Percentiles rank a stretch among this genome's conserved stretches.
These are phyloP conservation scores for Mucor ambiguus DNA, from an alignment of 371 early-diverging fungal species.

Conservation along the genomic window DNA sequence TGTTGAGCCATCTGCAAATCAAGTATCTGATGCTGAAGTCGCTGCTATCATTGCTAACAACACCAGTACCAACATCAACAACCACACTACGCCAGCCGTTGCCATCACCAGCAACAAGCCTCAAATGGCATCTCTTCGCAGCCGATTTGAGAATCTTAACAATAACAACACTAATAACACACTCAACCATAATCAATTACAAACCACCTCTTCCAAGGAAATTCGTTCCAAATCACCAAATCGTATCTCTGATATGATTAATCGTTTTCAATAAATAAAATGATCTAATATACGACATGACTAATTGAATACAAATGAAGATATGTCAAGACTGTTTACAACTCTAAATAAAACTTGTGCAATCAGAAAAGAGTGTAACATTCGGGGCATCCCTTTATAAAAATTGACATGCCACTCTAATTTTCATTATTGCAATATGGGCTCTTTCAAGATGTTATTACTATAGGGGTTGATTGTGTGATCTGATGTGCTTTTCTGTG, in stretches of 20 bases:
- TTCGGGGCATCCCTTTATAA: background rate
- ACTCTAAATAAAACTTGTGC: background rate
- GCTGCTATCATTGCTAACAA: slow-evolving; percentile 25
- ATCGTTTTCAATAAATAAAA: slow-evolving; percentile 29
- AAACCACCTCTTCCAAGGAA: slow-evolving; percentile 24
- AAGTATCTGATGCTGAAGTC: slow-evolving; percentile 32
- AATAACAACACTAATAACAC: slow-evolving; percentile 9
- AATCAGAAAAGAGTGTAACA: slow-evolving; percentile 7
- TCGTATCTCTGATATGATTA: slow-evolving; percentile 46
- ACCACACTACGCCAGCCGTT: slow-evolving; percentile 5
- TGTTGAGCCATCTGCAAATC: background rate
- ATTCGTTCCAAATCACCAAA: slow-evolving; percentile 43
- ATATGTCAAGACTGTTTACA: background rate
- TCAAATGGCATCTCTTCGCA: slow-evolving; percentile 39
- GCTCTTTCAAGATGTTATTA: background rate
- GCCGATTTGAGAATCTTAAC: slow-evolving; percentile 33
- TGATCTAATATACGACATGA: no score
- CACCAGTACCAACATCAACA: background rate
- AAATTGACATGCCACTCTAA: slow-evolving; percentile 2
- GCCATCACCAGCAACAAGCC: slow-evolving; percentile 24
- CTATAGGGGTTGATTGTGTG: background rate
- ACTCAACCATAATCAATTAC: slow-evolving; percentile 15
- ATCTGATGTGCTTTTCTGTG: background rate
- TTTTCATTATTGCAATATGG: background rate
- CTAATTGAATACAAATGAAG: background rate